These are phyloP conservation scores for Talaromyces sp. DNA, from an alignment of 2,329 filamentous ascomycete species.

Conservation along the genomic window DNA sequence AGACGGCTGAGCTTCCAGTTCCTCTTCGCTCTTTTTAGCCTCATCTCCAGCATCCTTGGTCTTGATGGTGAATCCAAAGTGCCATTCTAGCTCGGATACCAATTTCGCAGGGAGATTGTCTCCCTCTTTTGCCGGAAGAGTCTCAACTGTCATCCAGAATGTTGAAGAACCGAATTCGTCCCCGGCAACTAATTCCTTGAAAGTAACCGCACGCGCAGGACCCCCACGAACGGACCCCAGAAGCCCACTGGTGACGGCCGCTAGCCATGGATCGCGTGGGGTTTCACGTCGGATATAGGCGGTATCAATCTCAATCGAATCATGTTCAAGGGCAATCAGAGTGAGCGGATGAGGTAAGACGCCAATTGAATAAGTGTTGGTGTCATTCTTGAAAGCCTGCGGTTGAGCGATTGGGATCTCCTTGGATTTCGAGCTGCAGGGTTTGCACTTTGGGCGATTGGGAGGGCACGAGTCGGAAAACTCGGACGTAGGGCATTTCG, in stretches of 20 bases:
- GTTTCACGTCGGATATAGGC: slow-evolving; percentile 63
- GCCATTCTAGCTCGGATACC: slow-evolving; percentile 71
- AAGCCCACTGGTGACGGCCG: slow-evolving; percentile 63
- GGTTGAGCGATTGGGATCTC: slow-evolving; percentile 64
- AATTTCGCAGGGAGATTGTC: slow-evolving; percentile 52
- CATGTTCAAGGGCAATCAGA: slow-evolving; percentile 60
- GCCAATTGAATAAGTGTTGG: slow-evolving; percentile 71
- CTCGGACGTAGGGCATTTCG: slow-evolving; percentile 68
- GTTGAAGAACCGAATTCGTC: slow-evolving; percentile 59
- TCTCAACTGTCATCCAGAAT: slow-evolving; percentile 77
- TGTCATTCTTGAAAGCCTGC: slow-evolving; percentile 64
- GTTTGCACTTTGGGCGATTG: slow-evolving; percentile 67
- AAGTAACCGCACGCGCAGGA: slow-evolving; percentile 60
- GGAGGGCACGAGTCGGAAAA: slow-evolving; percentile 77
- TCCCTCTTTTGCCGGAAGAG: slow-evolving; percentile 40
- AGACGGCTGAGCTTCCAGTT: slow-evolving; percentile 15
- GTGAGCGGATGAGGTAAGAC: slow-evolving; percentile 91
- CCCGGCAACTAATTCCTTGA: slow-evolving; percentile 78
- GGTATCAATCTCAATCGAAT: slow-evolving; percentile 55
- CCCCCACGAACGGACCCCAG: slow-evolving; percentile 60
- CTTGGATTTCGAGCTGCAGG: slow-evolving; percentile 62
- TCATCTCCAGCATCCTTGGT: slow-evolving; percentile 23
- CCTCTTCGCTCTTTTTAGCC: slow-evolving; percentile 33
- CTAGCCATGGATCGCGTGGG: slow-evolving; percentile 73
- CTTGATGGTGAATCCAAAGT: slow-evolving; percentile 74